These are phyloP conservation scores for Microthlaspi erraticum DNA, from an alignment of 345 rosid genomes.

Conservation along the genomic window DNA sequence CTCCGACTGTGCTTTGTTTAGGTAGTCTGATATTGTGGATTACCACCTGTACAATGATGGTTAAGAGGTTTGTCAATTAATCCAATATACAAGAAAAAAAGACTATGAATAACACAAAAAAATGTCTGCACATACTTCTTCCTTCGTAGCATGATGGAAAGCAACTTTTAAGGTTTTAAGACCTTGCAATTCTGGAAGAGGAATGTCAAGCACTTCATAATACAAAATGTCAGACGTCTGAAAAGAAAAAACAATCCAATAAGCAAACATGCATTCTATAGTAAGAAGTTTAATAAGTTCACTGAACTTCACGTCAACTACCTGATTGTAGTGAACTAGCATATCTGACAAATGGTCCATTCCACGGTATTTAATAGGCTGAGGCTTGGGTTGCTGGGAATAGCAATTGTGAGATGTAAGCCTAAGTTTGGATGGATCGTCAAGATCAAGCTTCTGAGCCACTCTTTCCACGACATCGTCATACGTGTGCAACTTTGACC, in stretches of 20 bases:
- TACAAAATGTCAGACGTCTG: constrained; percentile 94
- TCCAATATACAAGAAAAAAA: constrained; percentile 8
- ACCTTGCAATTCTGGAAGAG: constrained; percentile 94
- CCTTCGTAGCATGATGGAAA: constrained; percentile 78
- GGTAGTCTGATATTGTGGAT: constrained; percentile 90
- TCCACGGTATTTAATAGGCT: constrained; percentile 88
- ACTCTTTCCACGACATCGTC: constrained; percentile 95
- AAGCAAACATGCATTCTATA: constrained; percentile 31
- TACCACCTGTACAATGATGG: constrained; percentile 60
- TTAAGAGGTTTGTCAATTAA: constrained; percentile 32
- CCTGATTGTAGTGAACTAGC: constrained; percentile 95
- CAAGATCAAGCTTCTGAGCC: constrained; percentile 80
- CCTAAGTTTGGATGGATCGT: constrained; percentile 89
- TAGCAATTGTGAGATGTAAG: constrained; percentile 98
- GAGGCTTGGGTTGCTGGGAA: constrained; percentile 99
- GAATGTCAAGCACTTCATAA: constrained; percentile 94
- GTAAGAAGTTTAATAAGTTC: constrained; percentile 27
- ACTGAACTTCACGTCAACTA: constrained; percentile 34
- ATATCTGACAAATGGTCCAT: constrained; percentile 86
- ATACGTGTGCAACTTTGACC: constrained; percentile 90
- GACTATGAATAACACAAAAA: constrained; percentile 9
- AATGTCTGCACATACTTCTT: constrained; percentile 64
- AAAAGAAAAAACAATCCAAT: neutral
- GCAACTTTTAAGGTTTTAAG: constrained; percentile 87
- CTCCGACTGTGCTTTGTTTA: constrained; percentile 90